Conservation (phyloP, 495 filamentous ascomycete species). For the Viridothelium virens region DNA sequence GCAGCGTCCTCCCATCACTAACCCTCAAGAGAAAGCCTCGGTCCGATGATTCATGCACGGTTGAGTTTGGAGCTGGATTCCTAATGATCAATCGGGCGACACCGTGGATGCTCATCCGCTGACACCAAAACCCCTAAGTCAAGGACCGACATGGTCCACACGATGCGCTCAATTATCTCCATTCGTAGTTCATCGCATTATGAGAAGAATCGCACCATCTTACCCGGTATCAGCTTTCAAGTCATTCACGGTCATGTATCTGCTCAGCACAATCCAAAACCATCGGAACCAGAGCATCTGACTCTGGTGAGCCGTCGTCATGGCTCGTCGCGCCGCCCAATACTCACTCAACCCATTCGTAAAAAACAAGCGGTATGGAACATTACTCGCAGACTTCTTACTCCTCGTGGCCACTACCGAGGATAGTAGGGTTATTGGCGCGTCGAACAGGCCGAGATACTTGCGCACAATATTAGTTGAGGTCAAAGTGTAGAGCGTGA, state of each 20-base stretch:
- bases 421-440: slow-evolving; percentile 50
- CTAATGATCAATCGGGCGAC: too few relatives aligned
- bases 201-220: neutral
- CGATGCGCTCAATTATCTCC: too few relatives aligned
- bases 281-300: slow-evolving; percentile 99
- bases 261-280: slow-evolving; percentile 83
- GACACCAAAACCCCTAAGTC: too few relatives aligned
- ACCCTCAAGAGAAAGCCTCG: too few relatives aligned
- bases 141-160: too few relatives aligned
- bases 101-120: too few relatives aligned
- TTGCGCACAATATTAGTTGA: slow-evolving; percentile 65
- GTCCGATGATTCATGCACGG: too few relatives aligned
- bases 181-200: too few relatives aligned
- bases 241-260: slow-evolving; percentile 97
- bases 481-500: slow-evolving; percentile 75
- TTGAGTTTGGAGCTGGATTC: too few relatives aligned
- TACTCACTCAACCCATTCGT: slow-evolving; percentile 56
- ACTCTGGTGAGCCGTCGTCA: slow-evolving; percentile 80
- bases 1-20: too few relatives aligned
- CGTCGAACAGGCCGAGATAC: slow-evolving; percentile 70
- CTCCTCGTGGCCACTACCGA: slow-evolving; percentile 28
- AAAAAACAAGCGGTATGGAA: slow-evolving; percentile 54
- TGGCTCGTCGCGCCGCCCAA: slow-evolving; percentile 67
- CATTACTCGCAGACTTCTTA: slow-evolving; percentile 33
- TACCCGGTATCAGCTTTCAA: slow-evolving; percentile 43